phyloP scores from a whole-genome alignment of 305 asterid species.

The Rubia occidens region DNA sequence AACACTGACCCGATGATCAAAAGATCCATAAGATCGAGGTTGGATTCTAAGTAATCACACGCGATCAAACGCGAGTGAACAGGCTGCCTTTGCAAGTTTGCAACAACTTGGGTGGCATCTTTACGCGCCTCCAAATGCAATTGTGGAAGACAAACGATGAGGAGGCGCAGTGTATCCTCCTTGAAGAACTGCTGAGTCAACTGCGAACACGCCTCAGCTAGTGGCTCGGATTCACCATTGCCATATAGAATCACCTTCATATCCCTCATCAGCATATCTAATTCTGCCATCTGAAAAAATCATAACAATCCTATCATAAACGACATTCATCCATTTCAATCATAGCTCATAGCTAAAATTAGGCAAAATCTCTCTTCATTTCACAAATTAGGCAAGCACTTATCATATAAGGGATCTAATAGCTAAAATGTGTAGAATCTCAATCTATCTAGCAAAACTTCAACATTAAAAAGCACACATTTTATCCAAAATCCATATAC shows the following conservation, averaged over 20 bases:
- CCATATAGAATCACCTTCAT: constrained; percentile 72
- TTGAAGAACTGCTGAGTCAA: constrained; percentile 64
- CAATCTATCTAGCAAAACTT: background rate
- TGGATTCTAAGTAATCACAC: constrained; percentile 64
- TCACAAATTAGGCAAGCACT: background rate
- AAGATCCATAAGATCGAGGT: constrained; percentile 59
- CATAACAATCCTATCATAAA: background rate
- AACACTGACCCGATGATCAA: constrained; percentile 67
- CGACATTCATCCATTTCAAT: background rate
- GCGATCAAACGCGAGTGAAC: constrained; percentile 68
- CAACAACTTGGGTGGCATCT: constrained; percentile 77
- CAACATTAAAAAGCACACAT: background rate
- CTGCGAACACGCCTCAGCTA: constrained; percentile 63
- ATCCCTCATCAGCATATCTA: constrained; percentile 45
- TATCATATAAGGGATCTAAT: background rate
- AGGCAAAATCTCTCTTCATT: background rate
- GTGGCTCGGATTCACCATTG: constrained; percentile 58
- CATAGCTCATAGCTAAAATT: too few relatives aligned
- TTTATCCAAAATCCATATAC: too few relatives aligned
- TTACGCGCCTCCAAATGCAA: constrained; percentile 84
- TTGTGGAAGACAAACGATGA: constrained; percentile 61
- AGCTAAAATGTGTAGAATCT: background rate
- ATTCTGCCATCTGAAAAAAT: constrained; percentile 48
- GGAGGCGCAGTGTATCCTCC: constrained; percentile 56
- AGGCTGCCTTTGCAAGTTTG: constrained; percentile 81